These are phyloP conservation scores for Sungouiozyma intestinalis DNA, from an alignment of 805 yeast species.

Conservation along the genomic window DNA sequence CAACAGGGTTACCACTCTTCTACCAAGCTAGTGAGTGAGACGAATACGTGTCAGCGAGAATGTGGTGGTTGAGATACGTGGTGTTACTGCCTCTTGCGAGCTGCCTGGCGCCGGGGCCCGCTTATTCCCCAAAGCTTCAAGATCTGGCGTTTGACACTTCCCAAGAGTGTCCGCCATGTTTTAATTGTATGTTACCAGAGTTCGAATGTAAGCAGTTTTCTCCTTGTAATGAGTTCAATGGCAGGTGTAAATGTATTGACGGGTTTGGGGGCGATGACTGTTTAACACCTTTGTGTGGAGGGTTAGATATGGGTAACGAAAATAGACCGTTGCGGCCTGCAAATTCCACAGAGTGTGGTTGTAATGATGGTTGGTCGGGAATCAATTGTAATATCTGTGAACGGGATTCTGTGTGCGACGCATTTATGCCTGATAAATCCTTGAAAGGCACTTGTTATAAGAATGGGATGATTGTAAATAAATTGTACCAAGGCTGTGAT, in stretches of 20 bases:
- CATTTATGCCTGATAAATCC: conserved; percentile 73
- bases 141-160: not conserved
- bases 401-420: conserved; percentile 63
- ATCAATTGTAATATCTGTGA: conserved; percentile 87
- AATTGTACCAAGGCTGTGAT: conserved; percentile 84
- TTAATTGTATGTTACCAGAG: conserved; percentile 88
- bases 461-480: conserved; percentile 71
- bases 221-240: conserved; percentile 76
- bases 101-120: not conserved
- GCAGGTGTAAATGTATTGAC: conserved; percentile 81
- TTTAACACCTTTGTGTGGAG: conserved; percentile 78
- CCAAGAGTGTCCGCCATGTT: conserved; percentile 70
- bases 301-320: conserved; percentile 38
- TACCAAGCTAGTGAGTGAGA: too few relatives aligned
- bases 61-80: not conserved
- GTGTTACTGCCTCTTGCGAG: not conserved
- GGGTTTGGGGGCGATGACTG: conserved; percentile 96
- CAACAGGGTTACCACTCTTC: too few relatives aligned
- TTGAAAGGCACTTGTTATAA: conserved; percentile 81
- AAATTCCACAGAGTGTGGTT: conserved; percentile 45
- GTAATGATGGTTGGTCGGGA: conserved; percentile 86
- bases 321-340: conserved; percentile 53
- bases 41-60: too few relatives aligned
- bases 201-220: conserved; percentile 87
- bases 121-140: not conserved